Conservation (phyloP, 139 green algal species). For the Pleodorina starrii region DNA sequence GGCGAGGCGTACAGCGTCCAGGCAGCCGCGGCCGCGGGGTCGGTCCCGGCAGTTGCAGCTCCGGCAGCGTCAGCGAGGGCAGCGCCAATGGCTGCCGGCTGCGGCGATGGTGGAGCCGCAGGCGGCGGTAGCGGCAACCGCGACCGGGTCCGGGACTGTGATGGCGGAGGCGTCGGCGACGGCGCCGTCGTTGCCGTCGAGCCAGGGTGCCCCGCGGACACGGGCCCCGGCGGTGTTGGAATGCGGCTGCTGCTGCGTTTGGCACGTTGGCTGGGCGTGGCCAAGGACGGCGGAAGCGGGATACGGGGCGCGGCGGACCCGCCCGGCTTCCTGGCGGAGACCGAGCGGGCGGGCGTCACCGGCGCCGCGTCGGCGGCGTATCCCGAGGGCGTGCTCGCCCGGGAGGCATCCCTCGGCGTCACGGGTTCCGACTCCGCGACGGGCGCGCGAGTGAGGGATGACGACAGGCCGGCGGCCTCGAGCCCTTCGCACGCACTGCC, state of each 20-base stretch:
- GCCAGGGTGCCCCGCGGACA: neutral
- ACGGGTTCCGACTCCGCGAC: neutral
- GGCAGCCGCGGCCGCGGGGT: neutral
- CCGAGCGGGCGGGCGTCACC: neutral
- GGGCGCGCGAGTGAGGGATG: too few species aligned
- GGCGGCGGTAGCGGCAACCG: too few species aligned
- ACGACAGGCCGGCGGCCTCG: too few species aligned
- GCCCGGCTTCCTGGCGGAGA: neutral
- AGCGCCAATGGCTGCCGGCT: too few species aligned
- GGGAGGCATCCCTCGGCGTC: neutral
- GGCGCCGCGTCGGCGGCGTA: neutral
- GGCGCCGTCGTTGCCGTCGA: neutral
- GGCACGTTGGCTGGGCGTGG: neutral
- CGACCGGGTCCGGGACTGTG: too few species aligned
- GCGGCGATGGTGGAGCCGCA: too few species aligned
- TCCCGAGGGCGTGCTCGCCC: too few species aligned
- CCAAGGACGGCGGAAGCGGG: neutral
- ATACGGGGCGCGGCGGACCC: neutral
- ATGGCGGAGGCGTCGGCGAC: neutral
- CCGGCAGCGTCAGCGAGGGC: too few species aligned
- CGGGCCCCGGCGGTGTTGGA: neutral
- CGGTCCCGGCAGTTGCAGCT: neutral
- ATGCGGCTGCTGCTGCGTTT: neutral
- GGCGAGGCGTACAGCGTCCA: constrained; percentile 14
- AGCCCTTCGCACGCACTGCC: too few species aligned